Percentiles rank a stretch among this genome's conserved stretches.
Evolutionary conservation across 164 flowering plant genomes (phyloP).

Genomic region (Magnolia sinica): DNA sequence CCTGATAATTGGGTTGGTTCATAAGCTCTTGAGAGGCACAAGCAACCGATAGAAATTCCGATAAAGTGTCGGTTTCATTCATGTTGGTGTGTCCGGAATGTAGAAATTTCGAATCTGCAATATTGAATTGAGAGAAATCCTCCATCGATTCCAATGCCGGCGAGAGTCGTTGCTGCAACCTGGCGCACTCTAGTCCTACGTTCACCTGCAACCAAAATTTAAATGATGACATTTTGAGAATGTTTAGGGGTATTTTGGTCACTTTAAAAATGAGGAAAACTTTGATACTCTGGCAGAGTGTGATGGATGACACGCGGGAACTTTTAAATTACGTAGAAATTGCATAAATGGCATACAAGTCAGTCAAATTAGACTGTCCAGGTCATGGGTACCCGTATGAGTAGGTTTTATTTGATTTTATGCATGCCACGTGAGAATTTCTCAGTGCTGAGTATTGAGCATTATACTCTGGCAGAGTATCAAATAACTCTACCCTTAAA

Average conservation of each 20-base stretch:
- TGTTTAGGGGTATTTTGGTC: background rate
- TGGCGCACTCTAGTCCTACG: constrained; percentile 73
- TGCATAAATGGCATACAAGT: background rate
- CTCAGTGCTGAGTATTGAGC: too few species aligned
- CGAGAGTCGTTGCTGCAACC: constrained; percentile 64
- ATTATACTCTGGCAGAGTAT: too few species aligned
- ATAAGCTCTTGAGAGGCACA: constrained; percentile 55
- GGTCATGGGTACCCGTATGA: background rate
- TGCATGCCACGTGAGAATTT: too few species aligned
- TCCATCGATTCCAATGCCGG: constrained; percentile 63
- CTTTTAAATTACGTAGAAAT: too few species aligned
- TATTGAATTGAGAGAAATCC: constrained; percentile 44
- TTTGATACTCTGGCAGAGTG: background rate
- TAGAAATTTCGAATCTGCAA: constrained; percentile 21
- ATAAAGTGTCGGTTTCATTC: constrained; percentile 40
- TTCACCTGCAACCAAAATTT: constrained; percentile 46
- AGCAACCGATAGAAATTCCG: constrained; percentile 70
- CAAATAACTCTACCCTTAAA: too few species aligned
- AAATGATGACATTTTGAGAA: background rate
- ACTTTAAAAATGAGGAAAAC: background rate
- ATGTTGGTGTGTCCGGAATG: constrained; percentile 18
- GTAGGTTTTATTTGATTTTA: background rate
- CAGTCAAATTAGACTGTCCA: background rate
- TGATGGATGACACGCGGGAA: too few species aligned
- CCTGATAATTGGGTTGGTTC: constrained; percentile 26